These are phyloP conservation scores for Termitomyces sp. DNA, from an alignment of 768 basidiomycete species.

Conservation along the genomic window DNA sequence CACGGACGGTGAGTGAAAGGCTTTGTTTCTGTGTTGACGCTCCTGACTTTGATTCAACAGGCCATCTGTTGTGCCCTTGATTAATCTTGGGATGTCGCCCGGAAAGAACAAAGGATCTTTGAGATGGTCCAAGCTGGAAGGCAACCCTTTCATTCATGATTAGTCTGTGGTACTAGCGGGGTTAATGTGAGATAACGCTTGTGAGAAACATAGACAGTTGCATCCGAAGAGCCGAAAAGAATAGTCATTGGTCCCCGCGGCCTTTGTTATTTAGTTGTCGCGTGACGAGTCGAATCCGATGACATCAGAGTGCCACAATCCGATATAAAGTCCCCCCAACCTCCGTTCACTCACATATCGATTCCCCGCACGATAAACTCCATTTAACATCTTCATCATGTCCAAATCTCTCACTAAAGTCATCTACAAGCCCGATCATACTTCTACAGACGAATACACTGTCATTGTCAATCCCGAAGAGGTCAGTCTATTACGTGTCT, in stretches of 20 bases:
- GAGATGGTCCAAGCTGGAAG: slow-evolving; percentile 17
- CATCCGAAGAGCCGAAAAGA: not conserved
- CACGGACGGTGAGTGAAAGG: slow-evolving; percentile 70
- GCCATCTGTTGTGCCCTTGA: slow-evolving; percentile 40
- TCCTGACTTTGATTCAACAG: slow-evolving; percentile 18
- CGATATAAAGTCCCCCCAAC: slow-evolving; percentile 15
- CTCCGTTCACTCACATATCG: not conserved
- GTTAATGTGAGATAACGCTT: not conserved
- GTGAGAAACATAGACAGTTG: not conserved
- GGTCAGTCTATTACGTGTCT: slow-evolving; percentile 38
- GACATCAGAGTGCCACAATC: slow-evolving; percentile 21
- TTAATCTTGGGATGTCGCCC: slow-evolving; percentile 19
- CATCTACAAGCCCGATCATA: slow-evolving; percentile 74
- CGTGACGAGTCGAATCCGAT: slow-evolving; percentile 25
- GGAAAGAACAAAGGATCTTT: slow-evolving; percentile 2
- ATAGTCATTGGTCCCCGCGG: slow-evolving; percentile 5
- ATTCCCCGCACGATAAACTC: slow-evolving; percentile 13
- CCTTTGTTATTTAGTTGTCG: slow-evolving; percentile 17
- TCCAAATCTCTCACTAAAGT: slow-evolving; percentile 58
- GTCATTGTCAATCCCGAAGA: slow-evolving; percentile 63
- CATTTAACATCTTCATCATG: slow-evolving; percentile 28
- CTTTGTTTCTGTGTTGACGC: not conserved
- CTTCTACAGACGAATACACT: slow-evolving; percentile 70
- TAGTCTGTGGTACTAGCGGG: not conserved
- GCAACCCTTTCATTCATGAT: not conserved